Evolutionary conservation across 768 basidiomycete species (phyloP).

Genomic region (Lactarius psammicola): DNA sequence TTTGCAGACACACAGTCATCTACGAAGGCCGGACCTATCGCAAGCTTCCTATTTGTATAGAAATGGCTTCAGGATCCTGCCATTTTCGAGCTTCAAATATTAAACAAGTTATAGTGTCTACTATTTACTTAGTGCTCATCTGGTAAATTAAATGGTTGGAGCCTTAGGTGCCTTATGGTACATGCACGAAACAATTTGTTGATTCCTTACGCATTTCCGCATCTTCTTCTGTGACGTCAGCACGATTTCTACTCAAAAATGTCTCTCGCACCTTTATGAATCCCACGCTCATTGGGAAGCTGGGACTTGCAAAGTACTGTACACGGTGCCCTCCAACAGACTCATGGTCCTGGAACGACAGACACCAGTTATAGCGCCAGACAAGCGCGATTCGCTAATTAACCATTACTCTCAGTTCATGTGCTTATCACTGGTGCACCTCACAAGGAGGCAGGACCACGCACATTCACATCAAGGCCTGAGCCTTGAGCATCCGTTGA

Average conservation of each 20-base stretch:
- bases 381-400: neutral
- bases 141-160: too few relatives aligned
- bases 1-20: too few relatives aligned
- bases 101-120: too few relatives aligned
- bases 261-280: conserved; percentile 15
- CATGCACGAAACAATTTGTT: conserved; percentile 2
- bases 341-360: neutral
- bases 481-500: neutral
- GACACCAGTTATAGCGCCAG: conserved; percentile 1
- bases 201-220: conserved; percentile 19
- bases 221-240: conserved; percentile 23
- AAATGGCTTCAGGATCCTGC: too few relatives aligned
- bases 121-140: too few relatives aligned
- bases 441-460: neutral
- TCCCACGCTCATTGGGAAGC: neutral
- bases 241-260: conserved; percentile 10
- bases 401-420: neutral
- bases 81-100: too few relatives aligned
- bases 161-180: too few relatives aligned
- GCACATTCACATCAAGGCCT: conserved; percentile 6
- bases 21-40: too few relatives aligned
- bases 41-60: too few relatives aligned
- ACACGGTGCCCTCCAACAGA: neutral
- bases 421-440: neutral
- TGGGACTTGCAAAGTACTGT: conserved; percentile 1